Base-by-base conservation (phyloP, 2,329 filamentous ascomycete species). In the Aspergillus unguis region DNA sequence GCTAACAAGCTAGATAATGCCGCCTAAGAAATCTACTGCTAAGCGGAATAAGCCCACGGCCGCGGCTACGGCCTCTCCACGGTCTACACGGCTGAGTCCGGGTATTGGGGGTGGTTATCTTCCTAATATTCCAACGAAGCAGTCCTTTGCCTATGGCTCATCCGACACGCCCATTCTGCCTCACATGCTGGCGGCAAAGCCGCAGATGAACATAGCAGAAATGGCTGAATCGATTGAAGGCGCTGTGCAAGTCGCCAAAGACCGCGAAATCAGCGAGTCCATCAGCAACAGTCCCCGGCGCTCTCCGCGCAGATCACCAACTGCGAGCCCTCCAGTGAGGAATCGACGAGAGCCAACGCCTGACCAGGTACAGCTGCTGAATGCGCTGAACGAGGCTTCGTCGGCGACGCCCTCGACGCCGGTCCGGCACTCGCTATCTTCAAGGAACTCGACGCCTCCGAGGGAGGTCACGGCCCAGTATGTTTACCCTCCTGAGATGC, bases 91-190 rank as follows among this genome's bases (percentile, higher is more conserved):
- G 32, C 60, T 58, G 44, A 71, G 47, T 37, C 51, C 54, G 28
- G 50, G 33, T 28, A 44, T 45, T 35, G 58, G 44, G 31, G 58
- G 65, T 55, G 64, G 66, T 38, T 56, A 52, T 47, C 58, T 75
- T 32, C 72, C 72, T 5, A 63, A 67, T 45, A 60, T 75, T 44
- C 69, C 71, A 37, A 68, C 67, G 26, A 68, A 70, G 48, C 67
- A 69, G 42, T 73, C 72, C 1, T 74, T 69, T 51, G 69, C 69
- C 10, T 75, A 75, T 63, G 73, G 73, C 28, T 68, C 71, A 6
- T 65, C 64, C 23, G 64, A 65, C 25, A 67, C 67, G 9, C 64
- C 70, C 11, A 59, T 65, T 26, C 58, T 75, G 23, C 71, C 72
- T 7, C 63, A 64, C 42, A 65, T 65, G 57, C 60, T 73, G 27